Evolutionary conservation across 345 rosid genomes (phyloP).

Genomic region (Eucalyptus curtisii): DNA sequence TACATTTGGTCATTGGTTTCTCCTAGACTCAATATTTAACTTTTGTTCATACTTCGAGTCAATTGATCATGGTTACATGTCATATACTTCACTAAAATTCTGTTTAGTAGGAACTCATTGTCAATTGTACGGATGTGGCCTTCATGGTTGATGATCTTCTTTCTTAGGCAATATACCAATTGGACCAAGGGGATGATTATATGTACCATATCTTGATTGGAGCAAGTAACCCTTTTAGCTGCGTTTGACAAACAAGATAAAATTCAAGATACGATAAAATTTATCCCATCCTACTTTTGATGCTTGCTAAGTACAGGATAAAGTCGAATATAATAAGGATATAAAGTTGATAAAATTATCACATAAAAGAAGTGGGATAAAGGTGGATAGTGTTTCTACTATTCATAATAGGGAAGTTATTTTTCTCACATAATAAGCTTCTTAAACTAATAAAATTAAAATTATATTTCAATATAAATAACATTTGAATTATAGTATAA

Average conservation of each 20-base stretch:
- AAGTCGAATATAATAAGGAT: fast-evolving
- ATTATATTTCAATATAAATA: too few species aligned
- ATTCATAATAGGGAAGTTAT: too few species aligned
- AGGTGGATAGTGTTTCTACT: too few species aligned
- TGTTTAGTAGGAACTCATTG: background rate
- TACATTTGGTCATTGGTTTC: background rate
- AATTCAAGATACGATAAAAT: too few species aligned
- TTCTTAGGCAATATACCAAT: background rate
- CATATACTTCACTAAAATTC: background rate
- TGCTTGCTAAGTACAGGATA: too few species aligned
- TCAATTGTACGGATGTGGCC: background rate
- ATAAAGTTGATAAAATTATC: too few species aligned
- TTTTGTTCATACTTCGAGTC: background rate
- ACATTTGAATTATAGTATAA: too few species aligned
- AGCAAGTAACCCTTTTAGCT: background rate
- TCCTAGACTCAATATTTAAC: background rate
- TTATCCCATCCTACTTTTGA: too few species aligned
- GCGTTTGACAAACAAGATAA: fast-evolving
- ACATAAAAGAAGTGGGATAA: too few species aligned
- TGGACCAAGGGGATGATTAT: background rate
- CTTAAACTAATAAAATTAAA: too few species aligned
- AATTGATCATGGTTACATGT: background rate
- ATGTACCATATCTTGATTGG: background rate
- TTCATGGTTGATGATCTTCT: background rate
- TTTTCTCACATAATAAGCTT: too few species aligned